Conservation (phyloP, 2,329 filamentous ascomycete genomes). For the Aspergillus niger region DNA sequence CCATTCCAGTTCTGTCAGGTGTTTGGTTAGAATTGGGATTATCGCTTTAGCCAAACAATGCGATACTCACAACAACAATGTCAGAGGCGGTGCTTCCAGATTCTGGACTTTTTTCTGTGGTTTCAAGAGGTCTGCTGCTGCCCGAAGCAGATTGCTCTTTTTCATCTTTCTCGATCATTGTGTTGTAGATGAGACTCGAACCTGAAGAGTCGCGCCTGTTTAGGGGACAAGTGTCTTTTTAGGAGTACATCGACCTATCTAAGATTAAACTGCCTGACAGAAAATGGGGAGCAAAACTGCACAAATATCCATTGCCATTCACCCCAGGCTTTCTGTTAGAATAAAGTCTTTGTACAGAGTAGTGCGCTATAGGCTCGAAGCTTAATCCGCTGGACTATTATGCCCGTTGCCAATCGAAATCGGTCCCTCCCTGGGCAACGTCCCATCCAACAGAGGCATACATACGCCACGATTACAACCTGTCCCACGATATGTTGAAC, state of each 20-base stretch:
- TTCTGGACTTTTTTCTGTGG: background rate
- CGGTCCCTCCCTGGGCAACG: background rate
- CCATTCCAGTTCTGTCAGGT: background rate
- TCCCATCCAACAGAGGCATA: background rate
- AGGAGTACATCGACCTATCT: background rate
- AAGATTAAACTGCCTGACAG: too few species aligned
- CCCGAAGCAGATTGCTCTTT: background rate
- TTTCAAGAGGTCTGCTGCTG: background rate
- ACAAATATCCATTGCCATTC: fast-evolving
- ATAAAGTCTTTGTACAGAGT: fast-evolving
- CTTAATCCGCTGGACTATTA: background rate
- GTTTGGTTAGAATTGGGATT: background rate
- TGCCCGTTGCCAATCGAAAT: background rate
- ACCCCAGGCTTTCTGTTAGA: too few species aligned
- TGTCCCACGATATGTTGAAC: background rate
- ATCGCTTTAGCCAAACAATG: background rate
- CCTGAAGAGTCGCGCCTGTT: background rate
- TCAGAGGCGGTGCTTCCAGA: background rate
- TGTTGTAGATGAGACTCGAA: background rate
- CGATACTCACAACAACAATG: background rate
- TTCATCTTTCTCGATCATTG: background rate
- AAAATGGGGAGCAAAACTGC: too few species aligned
- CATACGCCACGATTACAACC: background rate
- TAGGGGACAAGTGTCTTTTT: background rate
- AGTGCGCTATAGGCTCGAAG: too few species aligned